Base-by-base conservation (phyloP, 805 yeast genomes). In the Suhomyces vadensis region DNA sequence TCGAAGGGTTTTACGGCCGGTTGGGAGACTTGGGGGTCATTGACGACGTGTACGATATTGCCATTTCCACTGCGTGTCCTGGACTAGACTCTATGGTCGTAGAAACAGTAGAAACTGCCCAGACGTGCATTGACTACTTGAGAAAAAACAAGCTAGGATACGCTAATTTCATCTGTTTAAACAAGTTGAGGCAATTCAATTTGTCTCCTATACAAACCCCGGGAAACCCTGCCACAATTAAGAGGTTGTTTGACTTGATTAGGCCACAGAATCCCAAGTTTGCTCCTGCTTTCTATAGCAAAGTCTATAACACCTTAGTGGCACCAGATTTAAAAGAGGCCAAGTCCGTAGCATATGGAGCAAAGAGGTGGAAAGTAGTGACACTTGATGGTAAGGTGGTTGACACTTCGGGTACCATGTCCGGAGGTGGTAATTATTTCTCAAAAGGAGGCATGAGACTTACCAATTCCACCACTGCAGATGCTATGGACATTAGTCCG, bases 21-120 rank as follows among this genome's bases (percentile, higher is more conserved):
- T 68, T 94, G 11, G 99, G 99, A 13, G 95, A 89, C 53, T 69
- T 94, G 36, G 99, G 97, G n/a, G 75, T 78, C 2, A 94, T 94
- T 50, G 96, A 89, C 60, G 87, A 85, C 51, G 77, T 79, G 55
- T 94, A 86, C 61, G 98, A 95, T 64, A 79, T 90, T 41, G 99
- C 99, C 0, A 81, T 94, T 6, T 90, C 98, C 0, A 94, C 98
- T 0, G 98, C 97, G 0, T 89, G 94, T 52, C 90, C 95, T 1
- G 83, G 91, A 6, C 71, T 94, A 45, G 95, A 92, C 60, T 92
- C 95, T 49, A 82, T 90, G 75, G 98, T 94, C 13, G 98, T 94
- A 2, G 97, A 90, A 38, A 71, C 81, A 0, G 83, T 79, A 13
- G 83, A 78, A 51, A 74, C 75, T 1, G 84, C 82, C 0, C 83